A percentile compares a stretch with the other conserved stretches of the same genome.
Evolutionary conservation across 192 early-diverging fungal genomes (phyloP).

Genomic region (Coemansia asiatica): DNA sequence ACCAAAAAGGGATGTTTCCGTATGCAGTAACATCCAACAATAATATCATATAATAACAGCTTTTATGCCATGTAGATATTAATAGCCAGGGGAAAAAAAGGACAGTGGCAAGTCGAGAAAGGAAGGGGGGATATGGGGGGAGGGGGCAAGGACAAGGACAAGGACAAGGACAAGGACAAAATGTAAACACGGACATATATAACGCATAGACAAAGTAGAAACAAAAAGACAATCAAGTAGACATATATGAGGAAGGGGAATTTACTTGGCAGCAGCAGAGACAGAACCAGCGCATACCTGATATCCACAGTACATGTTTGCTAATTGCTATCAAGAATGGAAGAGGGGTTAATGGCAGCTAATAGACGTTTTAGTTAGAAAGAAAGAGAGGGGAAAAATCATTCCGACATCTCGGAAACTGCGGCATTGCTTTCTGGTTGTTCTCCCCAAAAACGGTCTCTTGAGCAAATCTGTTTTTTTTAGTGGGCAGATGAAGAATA

Average conservation of each 20-base stretch:
- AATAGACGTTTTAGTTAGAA: background rate
- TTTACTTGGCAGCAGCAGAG: background rate
- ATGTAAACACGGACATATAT: background rate
- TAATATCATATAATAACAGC: too few species aligned
- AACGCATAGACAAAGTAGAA: background rate
- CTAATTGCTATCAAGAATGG: background rate
- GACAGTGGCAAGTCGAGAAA: too few species aligned
- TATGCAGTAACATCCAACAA: too few species aligned
- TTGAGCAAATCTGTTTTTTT: background rate
- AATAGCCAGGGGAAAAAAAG: too few species aligned
- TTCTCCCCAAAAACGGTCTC: background rate
- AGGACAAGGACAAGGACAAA: background rate
- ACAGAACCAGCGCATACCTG: background rate
- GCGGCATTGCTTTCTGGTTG: background rate
- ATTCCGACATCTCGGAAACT: slow-evolving; percentile 2
- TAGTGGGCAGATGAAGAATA: background rate
- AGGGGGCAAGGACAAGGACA: too few species aligned
- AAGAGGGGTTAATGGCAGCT: background rate
- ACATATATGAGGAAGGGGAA: background rate
- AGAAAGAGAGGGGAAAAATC: background rate
- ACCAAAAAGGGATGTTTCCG: too few species aligned
- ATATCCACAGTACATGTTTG: background rate
- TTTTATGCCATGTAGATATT: too few species aligned
- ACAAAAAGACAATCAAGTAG: background rate
- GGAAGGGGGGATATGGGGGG: too few species aligned